These are phyloP conservation scores for Mycena pura DNA, from an alignment of 768 basidiomycete genomes.

Conservation along the genomic window DNA sequence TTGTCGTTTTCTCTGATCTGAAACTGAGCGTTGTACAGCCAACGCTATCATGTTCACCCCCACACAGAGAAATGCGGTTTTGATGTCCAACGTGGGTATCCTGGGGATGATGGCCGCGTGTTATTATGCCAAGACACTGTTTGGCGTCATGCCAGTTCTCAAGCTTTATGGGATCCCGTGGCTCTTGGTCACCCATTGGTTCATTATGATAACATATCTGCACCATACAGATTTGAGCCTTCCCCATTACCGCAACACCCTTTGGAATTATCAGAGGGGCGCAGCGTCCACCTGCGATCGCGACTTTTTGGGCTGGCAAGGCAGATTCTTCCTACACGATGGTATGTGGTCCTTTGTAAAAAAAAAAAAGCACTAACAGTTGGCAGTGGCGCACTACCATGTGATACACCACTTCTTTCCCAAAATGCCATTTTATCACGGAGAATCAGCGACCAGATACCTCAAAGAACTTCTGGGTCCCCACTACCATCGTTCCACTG, in stretches of 20 bases:
- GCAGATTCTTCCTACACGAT: slow-evolving; percentile 71
- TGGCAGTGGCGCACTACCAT: too few species aligned
- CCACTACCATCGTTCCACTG: too few species aligned
- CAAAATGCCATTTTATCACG: too few species aligned
- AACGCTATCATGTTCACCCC: slow-evolving; percentile 63
- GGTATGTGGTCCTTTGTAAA: too few species aligned
- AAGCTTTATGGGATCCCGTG: slow-evolving; percentile 62
- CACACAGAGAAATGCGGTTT: slow-evolving; percentile 57
- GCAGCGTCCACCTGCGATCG: slow-evolving; percentile 68
- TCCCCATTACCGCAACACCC: slow-evolving; percentile 62
- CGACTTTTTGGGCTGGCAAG: slow-evolving; percentile 66
- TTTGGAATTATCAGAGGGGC: slow-evolving; percentile 68
- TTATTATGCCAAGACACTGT: slow-evolving; percentile 41
- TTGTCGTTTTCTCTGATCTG: background rate
- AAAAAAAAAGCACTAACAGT: too few species aligned
- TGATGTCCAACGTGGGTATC: slow-evolving; percentile 65
- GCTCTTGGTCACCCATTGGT: slow-evolving; percentile 63
- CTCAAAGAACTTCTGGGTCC: too few species aligned
- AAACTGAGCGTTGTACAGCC: slow-evolving; percentile 43
- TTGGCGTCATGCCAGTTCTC: slow-evolving; percentile 58
- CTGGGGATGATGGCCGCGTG: slow-evolving; percentile 52
- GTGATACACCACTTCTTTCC: too few species aligned
- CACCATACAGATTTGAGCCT: slow-evolving; percentile 65
- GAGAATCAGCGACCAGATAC: too few species aligned
- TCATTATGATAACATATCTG: slow-evolving; percentile 64